Evolutionary conservation across 2,329 filamentous ascomycete genomes (phyloP).

Genomic region (Aspergillus carbonarius): DNA sequence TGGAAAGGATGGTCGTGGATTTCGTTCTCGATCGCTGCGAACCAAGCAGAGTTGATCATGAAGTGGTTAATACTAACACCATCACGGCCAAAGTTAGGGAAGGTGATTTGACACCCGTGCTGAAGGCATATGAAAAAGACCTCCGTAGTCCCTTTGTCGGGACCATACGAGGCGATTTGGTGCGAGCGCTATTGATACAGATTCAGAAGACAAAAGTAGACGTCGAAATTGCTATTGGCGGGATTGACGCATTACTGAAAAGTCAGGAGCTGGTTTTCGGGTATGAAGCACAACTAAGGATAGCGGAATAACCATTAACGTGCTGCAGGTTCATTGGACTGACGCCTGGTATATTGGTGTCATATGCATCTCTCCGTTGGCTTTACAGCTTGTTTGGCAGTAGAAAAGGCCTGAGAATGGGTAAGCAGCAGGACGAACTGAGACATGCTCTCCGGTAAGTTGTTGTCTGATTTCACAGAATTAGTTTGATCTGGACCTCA

Average conservation of each 20-base stretch:
- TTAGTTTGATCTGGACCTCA: slow-evolving; percentile 1
- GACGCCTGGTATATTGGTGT: slow-evolving; percentile 88
- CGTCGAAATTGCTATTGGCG: slow-evolving; percentile 90
- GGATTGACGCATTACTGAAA: slow-evolving; percentile 90
- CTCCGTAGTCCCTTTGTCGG: slow-evolving; percentile 78
- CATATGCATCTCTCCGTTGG: slow-evolving; percentile 72
- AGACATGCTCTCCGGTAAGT: slow-evolving; percentile 70
- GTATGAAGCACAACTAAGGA: slow-evolving; percentile 28
- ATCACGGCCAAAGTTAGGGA: slow-evolving; percentile 80
- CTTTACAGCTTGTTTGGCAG: slow-evolving; percentile 67
- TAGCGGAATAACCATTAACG: slow-evolving; percentile 13
- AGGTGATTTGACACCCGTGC: slow-evolving; percentile 87
- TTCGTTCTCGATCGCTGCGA: slow-evolving; percentile 83
- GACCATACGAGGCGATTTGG: slow-evolving; percentile 79
- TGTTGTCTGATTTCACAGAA: not conserved
- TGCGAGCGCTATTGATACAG: slow-evolving; percentile 89
- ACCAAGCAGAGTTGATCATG: slow-evolving; percentile 50
- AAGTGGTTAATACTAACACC: slow-evolving; percentile 62
- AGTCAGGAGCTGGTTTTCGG: slow-evolving; percentile 96
- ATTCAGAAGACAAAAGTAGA: slow-evolving; percentile 99
- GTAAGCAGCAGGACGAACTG: slow-evolving; percentile 66
- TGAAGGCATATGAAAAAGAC: slow-evolving; percentile 88
- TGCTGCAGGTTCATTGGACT: slow-evolving; percentile 75
- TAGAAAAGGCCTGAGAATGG: slow-evolving; percentile 65
- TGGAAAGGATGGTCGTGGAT: slow-evolving; percentile 97